Percentiles rank a stretch among this genome's conserved stretches.
These are phyloP conservation scores for Xylaria sp. DNA, from an alignment of 2,329 filamentous ascomycete species.

Conservation along the genomic window DNA sequence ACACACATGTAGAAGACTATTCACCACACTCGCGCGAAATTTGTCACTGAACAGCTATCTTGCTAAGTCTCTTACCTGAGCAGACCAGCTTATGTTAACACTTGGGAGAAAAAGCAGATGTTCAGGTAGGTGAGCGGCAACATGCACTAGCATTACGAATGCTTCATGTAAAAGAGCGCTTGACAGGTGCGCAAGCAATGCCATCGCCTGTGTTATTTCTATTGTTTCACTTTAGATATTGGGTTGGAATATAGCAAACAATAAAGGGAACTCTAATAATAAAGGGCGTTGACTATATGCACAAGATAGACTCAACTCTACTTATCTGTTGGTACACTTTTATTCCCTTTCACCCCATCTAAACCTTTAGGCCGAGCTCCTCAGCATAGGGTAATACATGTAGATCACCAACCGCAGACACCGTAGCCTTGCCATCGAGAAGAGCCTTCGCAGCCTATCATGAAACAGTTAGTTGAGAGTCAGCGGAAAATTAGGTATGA, in stretches of 20 bases:
- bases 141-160: not conserved
- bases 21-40: not conserved
- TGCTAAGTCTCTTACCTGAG: not conserved
- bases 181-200: not conserved
- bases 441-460: conserved; percentile 85
- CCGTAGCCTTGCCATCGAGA: conserved; percentile 87
- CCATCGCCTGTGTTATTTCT: not conserved
- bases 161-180: not conserved
- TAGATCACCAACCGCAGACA: conserved; percentile 91
- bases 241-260: conserved; percentile 11
- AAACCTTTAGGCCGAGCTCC: conserved; percentile 94
- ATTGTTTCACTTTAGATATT: conserved; percentile 5
- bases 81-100: not conserved
- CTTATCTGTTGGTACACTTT: conserved; percentile 58
- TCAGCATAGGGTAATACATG: conserved; percentile 91
- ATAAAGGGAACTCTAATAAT: conserved; percentile 53
- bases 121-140: not conserved
- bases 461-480: conserved; percentile 47
- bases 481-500: conserved; percentile 5
- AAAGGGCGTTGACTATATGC: conserved; percentile 59
- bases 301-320: conserved; percentile 55
- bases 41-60: not conserved
- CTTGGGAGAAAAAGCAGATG: not conserved
- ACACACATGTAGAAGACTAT: no score
- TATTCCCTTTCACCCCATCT: conserved; percentile 59